These are phyloP conservation scores for Lentinula aciculospora DNA, from an alignment of 768 basidiomycete species.

Conservation along the genomic window DNA sequence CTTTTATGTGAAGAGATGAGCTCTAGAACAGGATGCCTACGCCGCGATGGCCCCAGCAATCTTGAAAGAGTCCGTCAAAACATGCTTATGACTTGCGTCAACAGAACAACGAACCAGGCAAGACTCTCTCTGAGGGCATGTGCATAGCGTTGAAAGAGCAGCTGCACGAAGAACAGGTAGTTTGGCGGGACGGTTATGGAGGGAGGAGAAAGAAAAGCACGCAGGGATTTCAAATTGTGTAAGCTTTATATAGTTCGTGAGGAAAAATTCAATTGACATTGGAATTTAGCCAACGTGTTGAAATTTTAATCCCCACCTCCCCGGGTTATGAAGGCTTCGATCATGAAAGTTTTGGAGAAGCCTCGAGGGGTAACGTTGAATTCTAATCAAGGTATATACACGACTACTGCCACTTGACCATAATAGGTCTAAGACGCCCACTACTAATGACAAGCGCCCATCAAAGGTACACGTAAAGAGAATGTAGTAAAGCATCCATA, in stretches of 20 bases:
- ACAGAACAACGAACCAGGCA: background rate
- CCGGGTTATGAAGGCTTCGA: background rate
- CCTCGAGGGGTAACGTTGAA: background rate
- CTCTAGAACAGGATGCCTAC: slow-evolving; percentile 10
- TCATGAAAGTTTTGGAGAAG: background rate
- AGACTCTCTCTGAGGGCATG: background rate
- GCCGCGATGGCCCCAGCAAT: slow-evolving; percentile 59
- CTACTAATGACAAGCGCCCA: background rate
- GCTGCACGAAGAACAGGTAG: background rate
- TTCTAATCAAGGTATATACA: background rate
- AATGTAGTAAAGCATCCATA: background rate
- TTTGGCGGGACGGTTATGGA: background rate
- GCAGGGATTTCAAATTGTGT: background rate
- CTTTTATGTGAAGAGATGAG: background rate
- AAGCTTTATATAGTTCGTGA: background rate
- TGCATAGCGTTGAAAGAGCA: background rate
- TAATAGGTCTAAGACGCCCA: background rate
- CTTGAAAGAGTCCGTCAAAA: slow-evolving; percentile 22
- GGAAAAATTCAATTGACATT: too few relatives aligned
- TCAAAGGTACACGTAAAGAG: background rate
- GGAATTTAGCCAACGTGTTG: background rate
- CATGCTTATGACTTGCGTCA: background rate
- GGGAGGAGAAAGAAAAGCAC: background rate
- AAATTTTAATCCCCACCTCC: too few relatives aligned
- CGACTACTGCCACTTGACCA: background rate